phyloP scores from a whole-genome alignment of 352 stramenopile genomes.

The Stramenopiles sp. region DNA sequence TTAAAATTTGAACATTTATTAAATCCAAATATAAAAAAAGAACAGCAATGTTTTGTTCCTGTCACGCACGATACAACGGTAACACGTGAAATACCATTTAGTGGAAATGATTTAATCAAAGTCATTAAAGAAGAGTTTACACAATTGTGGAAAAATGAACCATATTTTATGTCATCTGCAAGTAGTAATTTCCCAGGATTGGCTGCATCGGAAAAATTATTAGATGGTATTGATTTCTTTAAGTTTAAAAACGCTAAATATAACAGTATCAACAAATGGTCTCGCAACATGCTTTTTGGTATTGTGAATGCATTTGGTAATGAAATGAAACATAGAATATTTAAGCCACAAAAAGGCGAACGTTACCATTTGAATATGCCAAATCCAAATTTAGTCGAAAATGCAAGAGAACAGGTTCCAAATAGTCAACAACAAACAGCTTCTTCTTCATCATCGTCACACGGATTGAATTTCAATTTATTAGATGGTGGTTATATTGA shows the following conservation, averaged over 20 bases:
- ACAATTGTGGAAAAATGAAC: not conserved
- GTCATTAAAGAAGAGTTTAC: not conserved
- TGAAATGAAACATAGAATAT: not conserved
- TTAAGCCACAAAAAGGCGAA: not conserved
- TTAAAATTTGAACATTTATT: no score
- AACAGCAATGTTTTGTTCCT: no score
- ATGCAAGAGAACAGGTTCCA: not conserved
- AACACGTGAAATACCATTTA: no score
- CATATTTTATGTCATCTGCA: not conserved
- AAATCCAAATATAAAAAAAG: no score
- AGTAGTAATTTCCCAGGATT: not conserved
- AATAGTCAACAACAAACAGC: not conserved
- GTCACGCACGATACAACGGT: no score
- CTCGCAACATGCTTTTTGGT: not conserved
- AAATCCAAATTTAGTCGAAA: constrained; percentile 5
- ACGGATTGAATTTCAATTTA: not conserved
- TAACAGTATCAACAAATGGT: not conserved
- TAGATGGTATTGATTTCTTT: not conserved
- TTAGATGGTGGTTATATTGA: not conserved
- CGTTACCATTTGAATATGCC: not conserved
- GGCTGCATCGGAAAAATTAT: not conserved
- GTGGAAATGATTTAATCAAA: not conserved
- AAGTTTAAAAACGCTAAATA: not conserved
- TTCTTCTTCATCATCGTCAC: no score
- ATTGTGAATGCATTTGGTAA: not conserved